Conservation (phyloP, 1,284 basidiomycete species). For the Moesziomyces sp. region DNA sequence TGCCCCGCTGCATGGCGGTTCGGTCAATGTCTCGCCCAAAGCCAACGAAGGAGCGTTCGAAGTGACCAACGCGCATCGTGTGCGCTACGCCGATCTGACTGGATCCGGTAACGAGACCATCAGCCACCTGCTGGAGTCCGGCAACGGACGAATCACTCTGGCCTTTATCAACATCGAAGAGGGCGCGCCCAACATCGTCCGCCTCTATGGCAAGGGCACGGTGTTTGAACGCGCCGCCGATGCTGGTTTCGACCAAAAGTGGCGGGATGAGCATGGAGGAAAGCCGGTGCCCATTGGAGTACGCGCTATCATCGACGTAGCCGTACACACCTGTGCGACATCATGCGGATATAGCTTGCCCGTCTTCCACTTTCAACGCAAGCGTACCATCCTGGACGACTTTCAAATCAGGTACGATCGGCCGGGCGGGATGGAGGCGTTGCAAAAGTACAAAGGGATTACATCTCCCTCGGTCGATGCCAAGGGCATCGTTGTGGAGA, state of each 20-base stretch:
- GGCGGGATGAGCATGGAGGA: neutral
- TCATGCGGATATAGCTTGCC: slow-evolving; percentile 15
- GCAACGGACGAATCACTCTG: slow-evolving; percentile 20
- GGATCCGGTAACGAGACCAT: slow-evolving; percentile 22
- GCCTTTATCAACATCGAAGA: slow-evolving; percentile 15
- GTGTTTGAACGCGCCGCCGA: slow-evolving; percentile 9
- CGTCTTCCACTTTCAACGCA: slow-evolving; percentile 6
- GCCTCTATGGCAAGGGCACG: slow-evolving; percentile 16
- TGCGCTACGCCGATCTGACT: slow-evolving; percentile 18
- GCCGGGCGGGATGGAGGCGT: slow-evolving; percentile 1
- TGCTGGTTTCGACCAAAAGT: neutral
- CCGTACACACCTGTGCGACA: slow-evolving; percentile 7
- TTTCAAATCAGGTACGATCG: neutral
- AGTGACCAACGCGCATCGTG: neutral
- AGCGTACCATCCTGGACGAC: slow-evolving; percentile 7
- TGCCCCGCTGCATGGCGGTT: slow-evolving; percentile 6
- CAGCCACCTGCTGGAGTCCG: slow-evolving; percentile 6
- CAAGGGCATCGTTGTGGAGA: slow-evolving; percentile 4
- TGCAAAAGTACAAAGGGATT: neutral
- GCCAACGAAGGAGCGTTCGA: slow-evolving; percentile 8
- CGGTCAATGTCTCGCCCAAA: slow-evolving; percentile 15
- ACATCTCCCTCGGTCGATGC: neutral
- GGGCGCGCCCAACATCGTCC: slow-evolving; percentile 18
- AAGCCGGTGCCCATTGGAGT: slow-evolving; percentile 3
- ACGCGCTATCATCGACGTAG: slow-evolving; percentile 17